phyloP scores from a whole-genome alignment of 352 stramenopile genomes.

The Pythium dissotocum region DNA sequence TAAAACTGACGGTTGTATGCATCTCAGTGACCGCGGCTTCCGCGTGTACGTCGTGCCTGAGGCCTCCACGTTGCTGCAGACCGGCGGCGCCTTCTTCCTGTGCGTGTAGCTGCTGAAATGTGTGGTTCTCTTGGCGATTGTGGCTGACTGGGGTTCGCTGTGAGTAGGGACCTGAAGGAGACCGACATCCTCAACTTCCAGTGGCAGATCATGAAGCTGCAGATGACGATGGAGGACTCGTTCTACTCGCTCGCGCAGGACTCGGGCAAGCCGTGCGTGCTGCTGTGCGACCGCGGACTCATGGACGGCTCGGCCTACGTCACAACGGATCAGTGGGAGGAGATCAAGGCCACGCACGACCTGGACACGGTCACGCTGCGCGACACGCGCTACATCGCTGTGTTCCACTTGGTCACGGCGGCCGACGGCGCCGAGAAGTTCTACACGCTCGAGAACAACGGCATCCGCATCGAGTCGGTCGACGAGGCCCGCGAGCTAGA shows the following conservation, averaged over 20 bases:
- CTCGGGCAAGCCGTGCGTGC: conserved; percentile 83
- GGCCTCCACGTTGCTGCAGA: conserved; percentile 94
- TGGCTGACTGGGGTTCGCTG: neutral
- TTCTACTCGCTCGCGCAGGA: conserved; percentile 85
- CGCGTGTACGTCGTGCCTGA: conserved; percentile 95
- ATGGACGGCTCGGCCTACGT: conserved; percentile 97
- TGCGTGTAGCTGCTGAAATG: conserved; percentile 31
- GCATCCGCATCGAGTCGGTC: conserved; percentile 92
- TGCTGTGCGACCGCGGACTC: conserved; percentile 95
- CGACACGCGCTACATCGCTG: conserved; percentile 87
- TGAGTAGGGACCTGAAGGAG: conserved; percentile 66
- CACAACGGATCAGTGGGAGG: conserved; percentile 85
- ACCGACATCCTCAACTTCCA: conserved; percentile 88
- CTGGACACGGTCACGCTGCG: conserved; percentile 84
- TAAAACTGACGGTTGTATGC: neutral
- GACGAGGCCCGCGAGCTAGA: conserved; percentile 92
- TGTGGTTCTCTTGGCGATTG: neutral
- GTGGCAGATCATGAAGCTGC: conserved; percentile 83
- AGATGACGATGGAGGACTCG: conserved; percentile 83
- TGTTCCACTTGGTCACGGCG: conserved; percentile 90
- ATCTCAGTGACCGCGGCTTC: conserved; percentile 87
- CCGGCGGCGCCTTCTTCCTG: conserved; percentile 90
- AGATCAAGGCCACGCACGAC: conserved; percentile 76
- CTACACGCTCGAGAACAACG: conserved; percentile 98
- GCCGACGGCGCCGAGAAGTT: conserved; percentile 93